phyloP scores from a whole-genome alignment of 345 rosid species.

The Eucalyptus regnans region DNA sequence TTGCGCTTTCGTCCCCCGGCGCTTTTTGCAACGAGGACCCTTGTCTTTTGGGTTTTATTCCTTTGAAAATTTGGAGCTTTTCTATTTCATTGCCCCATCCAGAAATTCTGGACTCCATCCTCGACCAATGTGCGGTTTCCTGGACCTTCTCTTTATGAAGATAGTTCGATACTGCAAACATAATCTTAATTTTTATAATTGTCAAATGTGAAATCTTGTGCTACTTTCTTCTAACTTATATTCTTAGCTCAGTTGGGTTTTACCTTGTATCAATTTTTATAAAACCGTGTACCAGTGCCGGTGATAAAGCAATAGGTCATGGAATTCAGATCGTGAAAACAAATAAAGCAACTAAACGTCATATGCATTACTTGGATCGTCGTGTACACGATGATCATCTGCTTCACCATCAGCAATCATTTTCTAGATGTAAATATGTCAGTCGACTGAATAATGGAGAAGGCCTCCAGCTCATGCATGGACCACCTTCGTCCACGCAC shows the following conservation, averaged over 20 bases:
- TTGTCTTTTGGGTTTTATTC: not conserved
- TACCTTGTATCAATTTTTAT: not conserved
- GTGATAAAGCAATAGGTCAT: not conserved
- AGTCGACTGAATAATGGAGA: too few species aligned
- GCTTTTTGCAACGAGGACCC: not conserved
- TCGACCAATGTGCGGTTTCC: not conserved
- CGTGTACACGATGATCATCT: not conserved
- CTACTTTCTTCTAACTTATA: too few species aligned
- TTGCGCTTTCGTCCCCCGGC: not conserved
- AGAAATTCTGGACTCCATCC: not conserved
- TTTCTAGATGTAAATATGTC: not conserved
- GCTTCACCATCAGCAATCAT: not conserved
- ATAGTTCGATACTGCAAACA: accelerated
- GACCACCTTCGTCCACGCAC: not conserved
- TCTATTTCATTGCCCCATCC: not conserved
- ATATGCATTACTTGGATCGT: not conserved
- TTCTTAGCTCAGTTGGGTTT: not conserved
- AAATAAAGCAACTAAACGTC: not conserved
- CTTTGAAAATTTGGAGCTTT: not conserved
- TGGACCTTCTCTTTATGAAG: not conserved
- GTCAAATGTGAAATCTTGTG: too few species aligned
- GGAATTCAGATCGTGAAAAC: not conserved
- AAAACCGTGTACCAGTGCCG: not conserved
- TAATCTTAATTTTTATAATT: not conserved
- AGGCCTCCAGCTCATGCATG: not conserved